A percentile compares a stretch with the other conserved stretches of the same genome.
Evolutionary conservation across 192 early-diverging fungal species (phyloP).

Genomic region (Lobulomyces angularis): DNA sequence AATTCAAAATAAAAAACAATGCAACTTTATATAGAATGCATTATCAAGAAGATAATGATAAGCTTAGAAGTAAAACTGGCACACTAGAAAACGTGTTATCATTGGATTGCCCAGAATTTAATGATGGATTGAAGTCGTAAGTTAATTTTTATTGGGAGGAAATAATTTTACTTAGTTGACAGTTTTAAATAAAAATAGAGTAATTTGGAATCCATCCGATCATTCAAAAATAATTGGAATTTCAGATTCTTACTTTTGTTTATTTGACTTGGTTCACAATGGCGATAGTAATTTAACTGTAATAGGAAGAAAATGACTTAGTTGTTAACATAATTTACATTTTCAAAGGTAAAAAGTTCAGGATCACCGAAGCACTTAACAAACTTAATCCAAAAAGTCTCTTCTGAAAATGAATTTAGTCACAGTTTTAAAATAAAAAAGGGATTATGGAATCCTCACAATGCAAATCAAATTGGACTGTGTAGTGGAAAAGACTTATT

Average conservation of each 20-base stretch:
- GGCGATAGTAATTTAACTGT: conserved; percentile 26
- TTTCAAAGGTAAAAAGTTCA: not conserved
- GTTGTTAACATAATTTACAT: conserved; percentile 10
- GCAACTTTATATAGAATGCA: conserved; percentile 19
- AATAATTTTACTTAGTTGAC: not conserved
- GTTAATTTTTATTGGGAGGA: conserved; percentile 5
- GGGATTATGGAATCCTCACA: conserved; percentile 56
- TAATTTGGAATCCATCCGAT: conserved; percentile 37
- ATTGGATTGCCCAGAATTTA: conserved; percentile 8
- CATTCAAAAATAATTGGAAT: conserved; percentile 9
- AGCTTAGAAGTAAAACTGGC: conserved; percentile 18
- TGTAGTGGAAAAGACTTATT: conserved; percentile 44
- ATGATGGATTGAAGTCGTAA: not conserved
- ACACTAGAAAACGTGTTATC: conserved; percentile 15
- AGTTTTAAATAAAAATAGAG: conserved; percentile 12
- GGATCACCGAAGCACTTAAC: too few species aligned
- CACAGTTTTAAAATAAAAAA: conserved; percentile 5
- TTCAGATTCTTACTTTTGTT: conserved; percentile 16
- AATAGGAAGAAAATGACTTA: conserved; percentile 19
- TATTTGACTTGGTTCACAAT: conserved; percentile 7
- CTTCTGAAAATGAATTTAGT: not conserved
- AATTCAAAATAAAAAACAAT: conserved; percentile 11
- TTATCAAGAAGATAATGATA: conserved; percentile 12
- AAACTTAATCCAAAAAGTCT: not conserved
- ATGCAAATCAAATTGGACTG: conserved; percentile 38